Conservation (phyloP, 176 grass and related monocot genomes). For the Phoenix dactylifera region DNA sequence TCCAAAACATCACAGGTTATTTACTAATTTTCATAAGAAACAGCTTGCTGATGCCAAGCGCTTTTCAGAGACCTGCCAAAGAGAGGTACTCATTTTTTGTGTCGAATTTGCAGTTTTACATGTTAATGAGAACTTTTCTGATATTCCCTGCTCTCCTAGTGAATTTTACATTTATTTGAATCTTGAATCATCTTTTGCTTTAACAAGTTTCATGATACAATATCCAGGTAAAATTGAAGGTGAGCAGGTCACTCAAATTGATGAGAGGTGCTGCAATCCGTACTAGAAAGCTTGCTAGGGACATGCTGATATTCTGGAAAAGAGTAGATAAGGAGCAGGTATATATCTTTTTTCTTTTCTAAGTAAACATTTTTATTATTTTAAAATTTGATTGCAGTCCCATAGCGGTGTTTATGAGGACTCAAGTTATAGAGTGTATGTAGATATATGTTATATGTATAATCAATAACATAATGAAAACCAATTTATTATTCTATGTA, state of each 20-base stretch:
- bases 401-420: too few relatives aligned
- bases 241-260: conserved; percentile 84
- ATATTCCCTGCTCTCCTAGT: too few relatives aligned
- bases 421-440: too few relatives aligned
- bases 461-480: too few relatives aligned
- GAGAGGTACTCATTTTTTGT: conserved; percentile 50
- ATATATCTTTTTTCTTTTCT: conserved; percentile 1
- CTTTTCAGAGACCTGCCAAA: conserved; percentile 81
- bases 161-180: too few relatives aligned
- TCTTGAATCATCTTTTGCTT: conserved; percentile 16
- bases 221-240: conserved; percentile 90
- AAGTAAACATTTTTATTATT: too few relatives aligned
- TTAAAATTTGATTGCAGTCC: too few relatives aligned
- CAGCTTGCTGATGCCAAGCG: conserved; percentile 80
- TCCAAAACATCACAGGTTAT: conserved; percentile 75
- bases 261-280: conserved; percentile 89
- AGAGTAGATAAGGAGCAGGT: conserved; percentile 98
- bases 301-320: conserved; percentile 99
- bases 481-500: too few relatives aligned
- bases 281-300: conserved; percentile 91
- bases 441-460: too few relatives aligned
- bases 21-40: conserved; percentile 63
- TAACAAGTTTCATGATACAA: conserved; percentile 21
- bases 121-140: conserved; percentile 9
- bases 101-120: conserved; percentile 18